Evolutionary conservation across 768 basidiomycete genomes (phyloP), one percentile per base, ranked within the genome.

Genomic region (Suillus tomentosus): DNA sequence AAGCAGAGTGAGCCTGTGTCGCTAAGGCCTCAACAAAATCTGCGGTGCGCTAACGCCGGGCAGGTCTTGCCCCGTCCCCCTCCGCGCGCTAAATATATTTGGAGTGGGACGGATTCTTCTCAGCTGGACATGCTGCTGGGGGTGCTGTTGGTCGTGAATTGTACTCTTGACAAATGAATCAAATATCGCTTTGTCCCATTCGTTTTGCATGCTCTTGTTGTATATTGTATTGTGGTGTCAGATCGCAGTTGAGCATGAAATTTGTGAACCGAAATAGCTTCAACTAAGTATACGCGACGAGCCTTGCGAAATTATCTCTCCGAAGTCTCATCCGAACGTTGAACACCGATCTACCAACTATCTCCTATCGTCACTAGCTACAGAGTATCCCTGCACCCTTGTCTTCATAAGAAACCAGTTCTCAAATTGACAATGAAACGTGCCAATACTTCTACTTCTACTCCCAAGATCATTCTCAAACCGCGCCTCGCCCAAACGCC

Each of bases 381-480:
- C 34, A 48, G 10, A 54, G 14, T 34, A 34, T 31, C 19, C 4
- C 50, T 37, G 45, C 13, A 62, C 22, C 3, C 10, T 39, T 62
- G 14, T 22, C n/a, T 61, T 19, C 40, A 19, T 22, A 54, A 37
- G 57, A 5, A 27, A 47, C n/a, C 31, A 15, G 10, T 1, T 24
- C 13, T 15, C 2, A 14, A 27, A 34, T 54, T 13, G 60, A 58
- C n/a, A 13, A 73, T 74, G 73, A 74, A 70, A 37, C 73, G 73
- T 40, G 11, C 24, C 27, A 60, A 66, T 45, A 64, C 65, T 8
- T 71, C 70, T 42, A 72, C 69, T 5, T 64, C 69, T 19, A 66
- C 62, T 15, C 76, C 69, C 31, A 80, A 79, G 72, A 81, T 80
- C 50, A 80, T 79, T 11, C 78, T 79, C 64, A 81, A 77, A 56